Evolutionary conservation across 768 basidiomycete species (phyloP).

Genomic region (Lactarius hengduanensis): DNA sequence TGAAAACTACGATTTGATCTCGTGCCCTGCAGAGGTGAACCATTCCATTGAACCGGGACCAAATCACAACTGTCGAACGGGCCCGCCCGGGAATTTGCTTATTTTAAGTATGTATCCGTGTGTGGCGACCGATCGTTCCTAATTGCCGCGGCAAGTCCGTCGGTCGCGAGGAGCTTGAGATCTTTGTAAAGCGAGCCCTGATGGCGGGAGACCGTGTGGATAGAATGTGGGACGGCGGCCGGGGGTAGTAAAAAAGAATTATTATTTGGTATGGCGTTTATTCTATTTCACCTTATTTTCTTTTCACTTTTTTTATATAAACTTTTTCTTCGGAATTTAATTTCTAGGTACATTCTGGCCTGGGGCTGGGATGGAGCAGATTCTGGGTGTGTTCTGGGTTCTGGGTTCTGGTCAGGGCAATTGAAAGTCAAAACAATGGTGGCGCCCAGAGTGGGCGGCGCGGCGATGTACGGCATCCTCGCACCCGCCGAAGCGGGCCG

Average conservation of each 20-base stretch:
- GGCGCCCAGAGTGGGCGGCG: conserved; percentile 21
- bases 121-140: conserved; percentile 27
- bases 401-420: conserved; percentile 2
- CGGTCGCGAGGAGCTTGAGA: conserved; percentile 22
- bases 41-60: conserved; percentile 11
- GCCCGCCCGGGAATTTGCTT: conserved; percentile 24
- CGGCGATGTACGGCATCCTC: conserved; percentile 12
- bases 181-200: conserved; percentile 6
- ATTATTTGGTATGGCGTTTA: neutral
- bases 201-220: conserved; percentile 1
- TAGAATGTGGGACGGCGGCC: conserved; percentile 19
- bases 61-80: conserved; percentile 17
- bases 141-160: conserved; percentile 30
- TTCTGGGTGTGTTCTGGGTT: conserved; percentile 6
- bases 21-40: conserved; percentile 1
- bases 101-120: conserved; percentile 22
- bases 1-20: conserved; percentile 10
- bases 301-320: neutral
- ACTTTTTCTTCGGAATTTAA: neutral
- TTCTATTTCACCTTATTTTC: neutral
- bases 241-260: neutral
- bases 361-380: neutral
- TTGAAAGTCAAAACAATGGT: conserved; percentile 19
- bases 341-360: neutral
- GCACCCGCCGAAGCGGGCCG: conserved; percentile 24